Evolutionary conservation across 2,329 filamentous ascomycete genomes (phyloP).

Genomic region (Fonsecaea monophora): DNA sequence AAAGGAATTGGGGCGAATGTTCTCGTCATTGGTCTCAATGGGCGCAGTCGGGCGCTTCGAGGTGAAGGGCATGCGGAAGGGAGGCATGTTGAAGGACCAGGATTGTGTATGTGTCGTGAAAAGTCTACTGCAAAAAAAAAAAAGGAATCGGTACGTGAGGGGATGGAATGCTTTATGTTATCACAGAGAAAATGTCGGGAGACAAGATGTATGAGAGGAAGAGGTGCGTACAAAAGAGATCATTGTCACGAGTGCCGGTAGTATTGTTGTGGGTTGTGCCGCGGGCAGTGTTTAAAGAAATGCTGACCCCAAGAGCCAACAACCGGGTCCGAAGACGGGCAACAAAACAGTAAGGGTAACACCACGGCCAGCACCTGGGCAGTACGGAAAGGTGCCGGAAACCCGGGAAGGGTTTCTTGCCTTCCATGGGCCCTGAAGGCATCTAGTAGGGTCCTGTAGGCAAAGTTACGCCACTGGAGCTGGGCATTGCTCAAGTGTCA

Average conservation of each 20-base stretch:
- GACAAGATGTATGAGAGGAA: slow-evolving; percentile 8
- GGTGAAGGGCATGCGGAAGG: slow-evolving; percentile 74
- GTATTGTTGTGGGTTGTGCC: slow-evolving; percentile 7
- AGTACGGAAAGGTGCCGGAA: slow-evolving; percentile 10
- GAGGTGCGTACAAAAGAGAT: slow-evolving; percentile 6
- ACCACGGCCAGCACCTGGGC: slow-evolving; percentile 9
- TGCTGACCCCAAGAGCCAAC: background rate
- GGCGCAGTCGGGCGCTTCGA: slow-evolving; percentile 57
- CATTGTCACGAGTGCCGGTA: slow-evolving; percentile 15
- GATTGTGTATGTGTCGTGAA: slow-evolving; percentile 4
- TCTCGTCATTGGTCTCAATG: slow-evolving; percentile 60
- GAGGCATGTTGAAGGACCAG: slow-evolving; percentile 60
- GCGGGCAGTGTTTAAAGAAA: slow-evolving; percentile 13
- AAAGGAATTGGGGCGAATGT: slow-evolving; percentile 53
- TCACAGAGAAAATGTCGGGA: slow-evolving; percentile 23
- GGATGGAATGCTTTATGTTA: slow-evolving; percentile 12
- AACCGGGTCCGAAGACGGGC: slow-evolving; percentile 3
- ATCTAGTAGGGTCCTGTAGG: slow-evolving; percentile 2
- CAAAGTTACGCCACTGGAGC: background rate
- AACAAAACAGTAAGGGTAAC: slow-evolving; percentile 2
- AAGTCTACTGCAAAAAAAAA: slow-evolving; percentile 18
- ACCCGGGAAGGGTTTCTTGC: background rate
- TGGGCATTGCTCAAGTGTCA: background rate
- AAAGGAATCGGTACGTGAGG: slow-evolving; percentile 11
- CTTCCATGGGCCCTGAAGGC: background rate